Base-by-base conservation (phyloP, 192 early-diverging fungal genomes). In the Martensiomyces pterosporus region DNA sequence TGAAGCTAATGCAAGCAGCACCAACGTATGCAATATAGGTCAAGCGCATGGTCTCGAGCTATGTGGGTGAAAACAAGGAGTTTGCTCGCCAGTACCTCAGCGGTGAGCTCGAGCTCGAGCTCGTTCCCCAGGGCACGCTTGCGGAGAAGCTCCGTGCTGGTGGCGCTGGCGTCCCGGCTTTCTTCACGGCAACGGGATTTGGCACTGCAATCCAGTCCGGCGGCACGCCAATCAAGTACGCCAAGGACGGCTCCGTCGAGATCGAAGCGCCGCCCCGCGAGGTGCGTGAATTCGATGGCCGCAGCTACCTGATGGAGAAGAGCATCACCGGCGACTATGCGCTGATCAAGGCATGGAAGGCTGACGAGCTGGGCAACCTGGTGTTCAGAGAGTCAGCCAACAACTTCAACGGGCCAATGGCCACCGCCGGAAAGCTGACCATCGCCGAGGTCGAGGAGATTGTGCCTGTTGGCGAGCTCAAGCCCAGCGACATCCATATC, bases 271-370 rank as follows among this genome's bases (percentile, higher is more conserved):
- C 61, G 34, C 79, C 82, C 3, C 75, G 82, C 9, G 81, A 85
- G 54, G 77, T 69, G 12, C 62, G 79, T 25, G 65, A 70, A 38
- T 84, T 84, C 41, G 71, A 80, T 38, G 79, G 77, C 3, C 67
- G 67, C 34, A 65, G 72, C 34, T 85, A 84, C 47, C 62, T 88
- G 19, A 79, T 85, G 77, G 85, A 88, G 61, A 74, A 83, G 57
- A 77, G 81, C 43, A 84, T 88, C 33, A 64, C 63, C 1, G 84
- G 86, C 4, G 86, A 88, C 57, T 83, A 76, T 70, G 75, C 81
- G 4, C 57, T 88, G 18, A 75, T 88, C 49, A 88, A 88, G 65
- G 86, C 86, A 14, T 88, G 83, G 83, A 88, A 85, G 77, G 86
- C 78, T 8, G 84, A 88, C 53, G 71, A 65, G 25, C 62, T 80